phyloP scores from a whole-genome alignment of 768 basidiomycete species.

The Neoboletus subvelutipes region DNA sequence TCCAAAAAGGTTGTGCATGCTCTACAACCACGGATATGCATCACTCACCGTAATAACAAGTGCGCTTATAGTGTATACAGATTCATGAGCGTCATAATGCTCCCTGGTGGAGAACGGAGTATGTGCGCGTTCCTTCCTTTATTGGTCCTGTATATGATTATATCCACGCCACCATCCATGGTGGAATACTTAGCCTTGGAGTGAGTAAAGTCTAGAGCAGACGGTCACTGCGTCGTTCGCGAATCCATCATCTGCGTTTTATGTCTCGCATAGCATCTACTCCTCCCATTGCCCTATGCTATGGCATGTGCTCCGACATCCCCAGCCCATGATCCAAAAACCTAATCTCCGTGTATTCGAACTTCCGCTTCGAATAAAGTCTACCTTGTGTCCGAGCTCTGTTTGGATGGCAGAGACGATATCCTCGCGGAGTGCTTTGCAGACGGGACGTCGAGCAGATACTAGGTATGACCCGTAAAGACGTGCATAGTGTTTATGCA shows the following conservation, averaged over 20 bases:
- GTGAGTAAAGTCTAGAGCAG: slow-evolving; percentile 7
- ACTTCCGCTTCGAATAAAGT: too few relatives aligned
- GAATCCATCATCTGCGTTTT: not conserved
- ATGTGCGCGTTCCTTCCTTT: slow-evolving; percentile 76
- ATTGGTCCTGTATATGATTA: slow-evolving; percentile 39
- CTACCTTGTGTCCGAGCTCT: too few relatives aligned
- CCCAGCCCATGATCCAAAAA: slow-evolving; percentile 10
- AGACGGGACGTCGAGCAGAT: too few relatives aligned
- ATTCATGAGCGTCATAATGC: slow-evolving; percentile 91
- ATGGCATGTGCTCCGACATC: slow-evolving; percentile 25
- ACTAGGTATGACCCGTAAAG: too few relatives aligned
- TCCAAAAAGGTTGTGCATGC: slow-evolving; percentile 82
- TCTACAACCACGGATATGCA: slow-evolving; percentile 43
- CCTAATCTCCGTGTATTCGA: too few relatives aligned
- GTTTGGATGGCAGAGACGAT: too few relatives aligned
- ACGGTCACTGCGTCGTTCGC: slow-evolving; percentile 6
- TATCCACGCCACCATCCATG: slow-evolving; percentile 11
- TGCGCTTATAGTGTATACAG: slow-evolving; percentile 36
- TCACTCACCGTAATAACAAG: fast-evolving
- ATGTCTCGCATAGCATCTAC: slow-evolving; percentile 10
- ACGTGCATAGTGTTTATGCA: too few relatives aligned
- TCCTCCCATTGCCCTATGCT: too few relatives aligned
- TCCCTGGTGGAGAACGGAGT: slow-evolving; percentile 87
- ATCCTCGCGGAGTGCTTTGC: too few relatives aligned
- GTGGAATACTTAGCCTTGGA: slow-evolving; percentile 19